A percentile compares a stretch with the other conserved stretches of the same genome.
Evolutionary conservation across 1,284 basidiomycete species (phyloP).

Genomic region (Puccinia polysora): DNA sequence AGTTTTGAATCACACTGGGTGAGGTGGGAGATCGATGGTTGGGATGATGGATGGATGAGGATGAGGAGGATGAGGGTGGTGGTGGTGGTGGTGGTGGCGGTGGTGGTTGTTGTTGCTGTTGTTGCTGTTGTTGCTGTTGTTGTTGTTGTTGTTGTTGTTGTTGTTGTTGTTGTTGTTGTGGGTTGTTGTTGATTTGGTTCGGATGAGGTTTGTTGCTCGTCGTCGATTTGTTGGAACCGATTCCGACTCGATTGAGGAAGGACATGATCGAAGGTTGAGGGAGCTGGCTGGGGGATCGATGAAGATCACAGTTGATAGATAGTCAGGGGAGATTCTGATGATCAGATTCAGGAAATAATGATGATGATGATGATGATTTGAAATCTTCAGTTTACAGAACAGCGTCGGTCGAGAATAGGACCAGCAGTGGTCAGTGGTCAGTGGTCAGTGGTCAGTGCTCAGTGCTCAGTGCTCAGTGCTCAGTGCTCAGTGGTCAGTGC

Average conservation of each 20-base stretch:
- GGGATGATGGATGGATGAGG: constrained; percentile 22
- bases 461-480: too few species aligned
- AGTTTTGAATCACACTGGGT: background rate
- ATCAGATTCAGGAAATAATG: too few species aligned
- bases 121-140: too few species aligned
- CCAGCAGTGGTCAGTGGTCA: too few species aligned
- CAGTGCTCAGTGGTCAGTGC: too few species aligned
- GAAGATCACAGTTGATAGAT: background rate
- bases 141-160: too few species aligned
- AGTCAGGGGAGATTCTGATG: background rate
- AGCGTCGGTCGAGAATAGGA: too few species aligned
- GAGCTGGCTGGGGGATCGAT: background rate
- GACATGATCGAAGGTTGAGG: constrained; percentile 5
- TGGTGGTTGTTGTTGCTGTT: background rate
- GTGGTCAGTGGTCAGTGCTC: too few species aligned
- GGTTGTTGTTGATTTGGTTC: background rate
- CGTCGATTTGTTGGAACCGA: constrained; percentile 30
- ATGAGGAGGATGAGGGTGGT: background rate
- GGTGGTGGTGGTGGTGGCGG: background rate
- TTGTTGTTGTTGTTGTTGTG: too few species aligned
- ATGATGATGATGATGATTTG: too few species aligned
- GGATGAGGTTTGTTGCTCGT: constrained; percentile 3
- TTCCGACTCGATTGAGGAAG: constrained; percentile 42
- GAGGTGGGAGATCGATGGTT: constrained; percentile 22
- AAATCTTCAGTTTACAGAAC: too few species aligned